Conservation (phyloP, 495 filamentous ascomycete genomes). For the Penicillium angulare region DNA sequence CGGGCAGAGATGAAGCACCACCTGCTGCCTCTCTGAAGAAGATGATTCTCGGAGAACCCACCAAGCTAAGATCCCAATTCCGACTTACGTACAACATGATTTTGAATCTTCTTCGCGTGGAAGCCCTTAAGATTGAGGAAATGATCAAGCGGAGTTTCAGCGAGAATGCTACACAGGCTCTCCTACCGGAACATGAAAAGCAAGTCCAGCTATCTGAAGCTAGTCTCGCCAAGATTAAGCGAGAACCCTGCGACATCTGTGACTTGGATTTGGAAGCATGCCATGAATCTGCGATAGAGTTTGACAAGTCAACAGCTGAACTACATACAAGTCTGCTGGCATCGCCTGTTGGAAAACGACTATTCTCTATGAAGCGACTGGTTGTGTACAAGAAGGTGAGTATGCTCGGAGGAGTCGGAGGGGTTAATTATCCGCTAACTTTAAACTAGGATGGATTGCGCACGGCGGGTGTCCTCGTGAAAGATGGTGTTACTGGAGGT, state of each 20-base stretch:
- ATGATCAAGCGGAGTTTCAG: slow-evolving; percentile 99
- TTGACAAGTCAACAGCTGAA: slow-evolving; percentile 66
- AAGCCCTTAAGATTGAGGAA: slow-evolving; percentile 97
- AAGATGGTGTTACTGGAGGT: slow-evolving; percentile 64
- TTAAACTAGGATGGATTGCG: slow-evolving; percentile 64
- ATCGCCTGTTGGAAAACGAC: slow-evolving; percentile 75
- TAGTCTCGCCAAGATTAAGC: slow-evolving; percentile 83
- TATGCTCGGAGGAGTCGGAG: slow-evolving; percentile 25
- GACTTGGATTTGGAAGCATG: slow-evolving; percentile 74
- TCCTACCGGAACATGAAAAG: slow-evolving; percentile 92
- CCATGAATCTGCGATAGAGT: slow-evolving; percentile 78
- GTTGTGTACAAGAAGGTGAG: slow-evolving; percentile 71
- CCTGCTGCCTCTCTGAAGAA: slow-evolving; percentile 74
- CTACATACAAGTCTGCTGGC: slow-evolving; percentile 67
- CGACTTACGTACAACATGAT: slow-evolving; percentile 99
- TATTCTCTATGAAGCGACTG: slow-evolving; percentile 70
- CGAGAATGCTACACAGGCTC: slow-evolving; percentile 95
- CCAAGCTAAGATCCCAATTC: slow-evolving; percentile 94
- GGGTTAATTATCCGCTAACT: slow-evolving; percentile 13
- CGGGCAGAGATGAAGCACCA: slow-evolving; percentile 82
- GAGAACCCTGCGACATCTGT: slow-evolving; percentile 79
- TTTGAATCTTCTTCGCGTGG: slow-evolving; percentile 88
- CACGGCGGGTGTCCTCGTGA: slow-evolving; percentile 74
- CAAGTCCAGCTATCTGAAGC: slow-evolving; percentile 90
- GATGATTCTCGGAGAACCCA: slow-evolving; percentile 96